phyloP scores from a whole-genome alignment of 2,329 filamentous ascomycete species.

The Aspergillus terreus region DNA sequence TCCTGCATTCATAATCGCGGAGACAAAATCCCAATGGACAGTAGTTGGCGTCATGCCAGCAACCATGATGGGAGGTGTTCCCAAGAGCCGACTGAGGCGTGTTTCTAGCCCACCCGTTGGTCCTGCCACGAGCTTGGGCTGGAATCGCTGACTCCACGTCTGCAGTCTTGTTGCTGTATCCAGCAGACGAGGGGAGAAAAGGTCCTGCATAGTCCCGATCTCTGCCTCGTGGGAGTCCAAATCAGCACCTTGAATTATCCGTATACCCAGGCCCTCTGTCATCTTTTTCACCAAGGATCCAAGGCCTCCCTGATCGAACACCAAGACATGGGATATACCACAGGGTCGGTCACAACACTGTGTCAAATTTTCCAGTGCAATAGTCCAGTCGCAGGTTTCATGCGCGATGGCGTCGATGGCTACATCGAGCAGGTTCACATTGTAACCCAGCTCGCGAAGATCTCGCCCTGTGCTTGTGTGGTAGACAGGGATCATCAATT shows the following conservation, averaged over 20 bases:
- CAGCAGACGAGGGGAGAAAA: conserved; percentile 11
- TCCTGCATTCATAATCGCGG: conserved; percentile 51
- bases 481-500: conserved; percentile 30
- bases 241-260: conserved; percentile 13
- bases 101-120: conserved; percentile 92
- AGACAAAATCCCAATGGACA: conserved; percentile 67
- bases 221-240: conserved; percentile 13
- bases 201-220: conserved; percentile 14
- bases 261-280: conserved; percentile 13
- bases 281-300: conserved; percentile 10
- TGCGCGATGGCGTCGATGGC: conserved; percentile 14
- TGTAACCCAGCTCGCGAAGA: conserved; percentile 10
- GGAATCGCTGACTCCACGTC: conserved; percentile 93
- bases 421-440: conserved; percentile 8
- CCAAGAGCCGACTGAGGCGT: conserved; percentile 86
- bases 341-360: not conserved
- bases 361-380: conserved; percentile 1
- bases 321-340: conserved; percentile 12
- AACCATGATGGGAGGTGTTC: conserved; percentile 82
- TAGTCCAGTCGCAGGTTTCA: conserved; percentile 17
- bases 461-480: conserved; percentile 28
- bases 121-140: conserved; percentile 76
- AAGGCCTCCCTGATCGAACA: conserved; percentile 17
- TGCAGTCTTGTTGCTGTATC: conserved; percentile 69
- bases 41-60: conserved; percentile 92